Evolutionary conservation across 768 basidiomycete genomes (phyloP).

Genomic region (Trametes maxima): DNA sequence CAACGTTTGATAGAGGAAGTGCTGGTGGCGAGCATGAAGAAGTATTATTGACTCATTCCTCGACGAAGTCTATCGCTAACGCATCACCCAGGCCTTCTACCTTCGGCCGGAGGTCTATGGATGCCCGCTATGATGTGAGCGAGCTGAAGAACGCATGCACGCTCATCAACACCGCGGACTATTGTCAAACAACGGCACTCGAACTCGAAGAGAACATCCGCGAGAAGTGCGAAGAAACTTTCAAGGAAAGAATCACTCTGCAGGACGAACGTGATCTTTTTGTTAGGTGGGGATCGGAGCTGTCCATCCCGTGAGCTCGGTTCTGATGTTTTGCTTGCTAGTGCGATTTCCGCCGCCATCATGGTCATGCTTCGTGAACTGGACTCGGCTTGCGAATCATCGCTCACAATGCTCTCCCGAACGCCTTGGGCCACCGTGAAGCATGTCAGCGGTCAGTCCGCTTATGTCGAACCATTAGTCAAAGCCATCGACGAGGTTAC

Average conservation of each 20-base stretch:
- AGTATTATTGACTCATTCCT: slow-evolving; percentile 42
- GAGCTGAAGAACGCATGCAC: slow-evolving; percentile 84
- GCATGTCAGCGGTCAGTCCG: slow-evolving; percentile 86
- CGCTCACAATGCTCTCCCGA: slow-evolving; percentile 75
- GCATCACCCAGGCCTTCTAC: slow-evolving; percentile 40
- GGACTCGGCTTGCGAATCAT: slow-evolving; percentile 79
- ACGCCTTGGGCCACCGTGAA: slow-evolving; percentile 77
- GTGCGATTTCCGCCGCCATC: slow-evolving; percentile 85
- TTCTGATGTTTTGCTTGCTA: slow-evolving; percentile 34
- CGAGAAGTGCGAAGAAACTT: slow-evolving; percentile 75
- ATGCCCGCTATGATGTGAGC: slow-evolving; percentile 73
- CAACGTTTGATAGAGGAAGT: slow-evolving; percentile 74
- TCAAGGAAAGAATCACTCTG: slow-evolving; percentile 77
- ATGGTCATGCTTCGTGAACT: slow-evolving; percentile 80
- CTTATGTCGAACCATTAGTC: slow-evolving; percentile 78
- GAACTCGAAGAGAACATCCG: slow-evolving; percentile 95
- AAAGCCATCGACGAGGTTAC: slow-evolving; percentile 74
- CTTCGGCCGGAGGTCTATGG: slow-evolving; percentile 66
- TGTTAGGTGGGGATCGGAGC: slow-evolving; percentile 59
- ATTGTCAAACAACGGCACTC: slow-evolving; percentile 88
- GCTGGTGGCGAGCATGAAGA: slow-evolving; percentile 70
- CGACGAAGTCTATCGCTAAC: background rate
- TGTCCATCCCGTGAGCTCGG: background rate
- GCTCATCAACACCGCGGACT: slow-evolving; percentile 97
- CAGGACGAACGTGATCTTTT: slow-evolving; percentile 89